Evolutionary conservation across 176 grass and related monocot genomes (phyloP).

Genomic region (Thalia dealbata): DNA sequence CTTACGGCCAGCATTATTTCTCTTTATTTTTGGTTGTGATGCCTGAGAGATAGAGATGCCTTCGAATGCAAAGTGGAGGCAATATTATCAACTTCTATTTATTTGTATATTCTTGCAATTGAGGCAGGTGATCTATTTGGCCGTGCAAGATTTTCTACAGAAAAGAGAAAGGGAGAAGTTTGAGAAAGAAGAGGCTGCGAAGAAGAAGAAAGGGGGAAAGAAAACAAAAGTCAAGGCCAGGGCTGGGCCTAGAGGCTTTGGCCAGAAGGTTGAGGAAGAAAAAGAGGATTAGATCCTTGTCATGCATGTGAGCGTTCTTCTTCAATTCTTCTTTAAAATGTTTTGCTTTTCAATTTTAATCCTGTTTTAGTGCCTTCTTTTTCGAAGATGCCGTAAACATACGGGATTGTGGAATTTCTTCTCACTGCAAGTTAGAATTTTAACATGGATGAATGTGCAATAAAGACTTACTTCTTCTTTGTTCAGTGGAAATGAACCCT

Average conservation of each 20-base stretch:
- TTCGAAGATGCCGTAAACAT: too few relatives aligned
- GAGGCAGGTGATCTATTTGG: conserved; percentile 55
- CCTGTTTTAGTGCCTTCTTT: too few relatives aligned
- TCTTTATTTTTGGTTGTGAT: neutral
- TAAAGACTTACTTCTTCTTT: neutral
- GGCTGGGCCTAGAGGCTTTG: conserved; percentile 22
- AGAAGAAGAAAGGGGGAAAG: conserved; percentile 46
- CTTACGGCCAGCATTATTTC: too few relatives aligned
- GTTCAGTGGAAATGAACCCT: too few relatives aligned
- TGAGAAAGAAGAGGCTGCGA: conserved; percentile 44
- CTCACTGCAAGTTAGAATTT: too few relatives aligned
- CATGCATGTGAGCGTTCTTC: conserved; percentile 24
- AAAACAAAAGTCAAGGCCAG: conserved; percentile 46
- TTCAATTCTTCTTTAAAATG: neutral
- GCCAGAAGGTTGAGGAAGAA: conserved; percentile 25
- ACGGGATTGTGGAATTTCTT: too few relatives aligned
- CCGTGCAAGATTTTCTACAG: conserved; percentile 54
- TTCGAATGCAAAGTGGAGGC: neutral
- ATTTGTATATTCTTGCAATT: conserved; percentile 6
- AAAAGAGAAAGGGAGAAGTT: conserved; percentile 77
- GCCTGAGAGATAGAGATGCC: neutral
- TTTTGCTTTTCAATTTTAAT: too few relatives aligned
- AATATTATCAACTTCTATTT: neutral
- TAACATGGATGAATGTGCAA: too few relatives aligned
- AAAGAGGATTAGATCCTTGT: conserved; percentile 15